Conservation (phyloP, 768 basidiomycete species). For the Xerocomus spinulosus region DNA sequence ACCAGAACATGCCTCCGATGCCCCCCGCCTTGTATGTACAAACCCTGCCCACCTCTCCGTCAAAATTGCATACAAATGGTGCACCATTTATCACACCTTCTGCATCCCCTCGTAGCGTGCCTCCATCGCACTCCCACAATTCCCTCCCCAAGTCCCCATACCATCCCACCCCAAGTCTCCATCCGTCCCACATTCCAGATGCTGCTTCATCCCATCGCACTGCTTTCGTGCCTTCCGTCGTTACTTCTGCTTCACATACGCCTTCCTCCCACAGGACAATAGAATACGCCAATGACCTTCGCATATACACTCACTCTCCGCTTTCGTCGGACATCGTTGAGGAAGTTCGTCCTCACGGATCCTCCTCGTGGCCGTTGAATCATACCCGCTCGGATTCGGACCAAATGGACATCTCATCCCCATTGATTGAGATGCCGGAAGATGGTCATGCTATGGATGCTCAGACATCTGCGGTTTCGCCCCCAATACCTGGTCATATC, state of each 20-base stretch:
- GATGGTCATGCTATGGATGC: slow-evolving; percentile 43
- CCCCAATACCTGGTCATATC: slow-evolving; percentile 31
- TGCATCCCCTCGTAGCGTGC: slow-evolving; percentile 40
- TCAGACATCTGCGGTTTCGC: slow-evolving; percentile 47
- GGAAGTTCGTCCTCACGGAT: slow-evolving; percentile 24
- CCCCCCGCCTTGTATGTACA: slow-evolving; percentile 48
- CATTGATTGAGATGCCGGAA: slow-evolving; percentile 44
- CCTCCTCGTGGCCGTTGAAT: slow-evolving; percentile 25
- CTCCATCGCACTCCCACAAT: slow-evolving; percentile 49
- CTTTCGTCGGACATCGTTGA: slow-evolving; percentile 28
- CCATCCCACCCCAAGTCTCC: slow-evolving; percentile 35
- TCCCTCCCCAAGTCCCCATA: slow-evolving; percentile 37
- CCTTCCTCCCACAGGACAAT: slow-evolving; percentile 32
- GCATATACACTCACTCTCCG: slow-evolving; percentile 33
- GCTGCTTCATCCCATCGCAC: slow-evolving; percentile 50
- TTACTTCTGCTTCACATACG: slow-evolving; percentile 28
- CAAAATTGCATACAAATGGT: slow-evolving; percentile 35
- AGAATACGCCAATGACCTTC: slow-evolving; percentile 33
- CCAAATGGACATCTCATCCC: slow-evolving; percentile 55
- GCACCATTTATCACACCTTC: slow-evolving; percentile 37
- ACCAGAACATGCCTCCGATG: slow-evolving; percentile 60
- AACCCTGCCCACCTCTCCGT: slow-evolving; percentile 33
- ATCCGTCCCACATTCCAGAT: slow-evolving; percentile 41
- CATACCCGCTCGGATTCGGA: slow-evolving; percentile 31
- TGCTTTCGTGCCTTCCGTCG: slow-evolving; percentile 43